Evolutionary conservation across 1,139 yeast species (phyloP).

Genomic region (Candida tetrigidarum): DNA sequence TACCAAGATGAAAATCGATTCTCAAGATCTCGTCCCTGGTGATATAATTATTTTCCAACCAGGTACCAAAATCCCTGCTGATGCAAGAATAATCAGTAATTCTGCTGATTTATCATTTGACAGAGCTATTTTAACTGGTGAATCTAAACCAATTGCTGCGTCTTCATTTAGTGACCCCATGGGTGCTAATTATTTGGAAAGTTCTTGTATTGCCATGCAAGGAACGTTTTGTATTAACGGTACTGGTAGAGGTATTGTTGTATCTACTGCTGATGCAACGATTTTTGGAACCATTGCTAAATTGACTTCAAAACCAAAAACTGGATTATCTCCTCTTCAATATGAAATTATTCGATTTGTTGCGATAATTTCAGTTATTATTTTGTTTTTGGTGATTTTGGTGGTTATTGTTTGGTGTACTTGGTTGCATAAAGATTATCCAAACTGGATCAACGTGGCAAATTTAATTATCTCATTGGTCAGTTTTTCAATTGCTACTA

Average conservation of each 20-base stretch:
- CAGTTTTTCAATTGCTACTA: constrained; percentile 36
- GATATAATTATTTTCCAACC: constrained; percentile 29
- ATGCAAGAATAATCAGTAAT: constrained; percentile 29
- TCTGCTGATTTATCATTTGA: constrained; percentile 35
- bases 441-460: constrained; percentile 38
- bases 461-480: constrained; percentile 36
- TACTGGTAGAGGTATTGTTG: constrained; percentile 35
- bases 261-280: constrained; percentile 35
- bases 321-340: constrained; percentile 36
- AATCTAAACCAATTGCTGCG: constrained; percentile 33
- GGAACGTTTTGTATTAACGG: constrained; percentile 46
- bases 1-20: constrained; percentile 17
- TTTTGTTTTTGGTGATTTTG: constrained; percentile 27
- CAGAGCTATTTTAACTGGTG: constrained; percentile 41
- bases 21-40: constrained; percentile 35
- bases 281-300: constrained; percentile 39
- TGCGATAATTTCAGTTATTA: constrained; percentile 24
- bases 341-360: constrained; percentile 35
- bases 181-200: constrained; percentile 47
- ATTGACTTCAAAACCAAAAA: constrained; percentile 32
- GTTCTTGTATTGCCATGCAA: constrained; percentile 45
- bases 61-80: constrained; percentile 38
- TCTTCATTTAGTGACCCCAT: constrained; percentile 23
- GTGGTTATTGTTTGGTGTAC: constrained; percentile 48
- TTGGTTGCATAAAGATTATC: constrained; percentile 35